Base-by-base conservation (phyloP, 495 filamentous ascomycete genomes). In the Podospora sp. region DNA sequence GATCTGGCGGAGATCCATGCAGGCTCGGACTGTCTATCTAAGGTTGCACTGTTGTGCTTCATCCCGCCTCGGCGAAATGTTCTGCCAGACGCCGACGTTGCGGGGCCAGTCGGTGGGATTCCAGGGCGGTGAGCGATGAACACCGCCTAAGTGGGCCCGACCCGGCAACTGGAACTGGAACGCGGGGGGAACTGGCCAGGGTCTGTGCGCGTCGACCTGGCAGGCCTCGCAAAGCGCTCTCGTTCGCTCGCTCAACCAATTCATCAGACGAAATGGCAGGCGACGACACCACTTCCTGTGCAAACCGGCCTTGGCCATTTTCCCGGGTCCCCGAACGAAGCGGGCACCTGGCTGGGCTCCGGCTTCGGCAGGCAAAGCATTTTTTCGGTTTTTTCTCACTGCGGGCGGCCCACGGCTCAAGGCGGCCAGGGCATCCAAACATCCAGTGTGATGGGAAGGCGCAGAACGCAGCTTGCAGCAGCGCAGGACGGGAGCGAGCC, bases 31-130 rank as follows among this genome's bases (percentile, higher is more conserved):
- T 8, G 53, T 6, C 6, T 6, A 24, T 6, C 6, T 6, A 24
- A 20, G 1, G 24, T 57, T 57, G 53, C n/a, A 26, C 14, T 18
- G 14, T 40, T 18, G 12, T 14, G n/a, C 22, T 51, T 60, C 33
- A 21, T 18, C 35, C n/a, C 21, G 6, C 20, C 26, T 50, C 69
- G 72, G 72, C 52, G 11, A 68, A 70, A 67, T 40, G 52, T 70
- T 74, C 35, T 65, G 52, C 67, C 71, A 58, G 26, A 18, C 25
- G 50, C 65, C 36, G 62, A 35, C 18, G 49, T 22, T 52, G 35
- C 35, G 60, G 36, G 49, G 24, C 51, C 50, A 36, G 50, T 57
- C 26, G 51, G 71, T 60, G 68, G 68, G 70, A 63, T 65, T 33
- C 63, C 63, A 52, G 63, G 25, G 60, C 57, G 51, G 51, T 25